Evolutionary conservation across 495 filamentous ascomycete genomes (phyloP).

Genomic region (Talaromyces adpressus): DNA sequence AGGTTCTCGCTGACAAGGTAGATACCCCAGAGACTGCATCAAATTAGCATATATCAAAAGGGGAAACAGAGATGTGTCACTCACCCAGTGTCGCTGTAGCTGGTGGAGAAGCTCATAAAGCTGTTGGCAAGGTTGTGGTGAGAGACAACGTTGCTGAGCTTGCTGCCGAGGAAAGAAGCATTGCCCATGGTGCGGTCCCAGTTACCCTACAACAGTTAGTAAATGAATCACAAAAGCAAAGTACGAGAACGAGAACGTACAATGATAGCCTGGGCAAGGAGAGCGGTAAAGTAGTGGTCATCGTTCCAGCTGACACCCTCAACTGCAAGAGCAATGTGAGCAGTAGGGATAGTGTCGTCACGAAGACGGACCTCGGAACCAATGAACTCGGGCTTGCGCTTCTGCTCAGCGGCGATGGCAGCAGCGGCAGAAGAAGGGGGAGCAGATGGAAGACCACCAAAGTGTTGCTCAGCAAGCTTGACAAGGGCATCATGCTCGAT

Average conservation of each 20-base stretch:
- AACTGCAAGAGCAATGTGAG: slow-evolving; percentile 97
- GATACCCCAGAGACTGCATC: slow-evolving; percentile 90
- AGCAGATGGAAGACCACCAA: slow-evolving; percentile 65
- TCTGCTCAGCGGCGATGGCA: slow-evolving; percentile 59
- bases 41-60: slow-evolving; percentile 9
- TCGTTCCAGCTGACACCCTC: slow-evolving; percentile 99
- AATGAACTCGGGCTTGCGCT: slow-evolving; percentile 85
- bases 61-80: slow-evolving; percentile 13
- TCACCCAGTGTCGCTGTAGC: slow-evolving; percentile 98
- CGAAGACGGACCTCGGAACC: slow-evolving; percentile 91
- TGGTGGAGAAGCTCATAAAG: slow-evolving; percentile 99
- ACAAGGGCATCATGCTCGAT: slow-evolving; percentile 91
- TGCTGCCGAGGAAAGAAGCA: slow-evolving; percentile 92
- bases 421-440: slow-evolving; percentile 63
- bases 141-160: slow-evolving; percentile 88
- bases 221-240: neutral
- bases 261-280: slow-evolving; percentile 97
- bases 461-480: slow-evolving; percentile 94
- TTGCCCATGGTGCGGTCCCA: slow-evolving; percentile 99
- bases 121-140: slow-evolving; percentile 92
- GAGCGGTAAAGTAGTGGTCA: slow-evolving; percentile 95
- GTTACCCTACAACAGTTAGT: slow-evolving; percentile 53
- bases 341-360: slow-evolving; percentile 91
- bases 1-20: slow-evolving; percentile 92
- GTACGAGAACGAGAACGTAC: neutral